Conservation (phyloP, 2,329 filamentous ascomycete species). For the Fusarium sp. region DNA sequence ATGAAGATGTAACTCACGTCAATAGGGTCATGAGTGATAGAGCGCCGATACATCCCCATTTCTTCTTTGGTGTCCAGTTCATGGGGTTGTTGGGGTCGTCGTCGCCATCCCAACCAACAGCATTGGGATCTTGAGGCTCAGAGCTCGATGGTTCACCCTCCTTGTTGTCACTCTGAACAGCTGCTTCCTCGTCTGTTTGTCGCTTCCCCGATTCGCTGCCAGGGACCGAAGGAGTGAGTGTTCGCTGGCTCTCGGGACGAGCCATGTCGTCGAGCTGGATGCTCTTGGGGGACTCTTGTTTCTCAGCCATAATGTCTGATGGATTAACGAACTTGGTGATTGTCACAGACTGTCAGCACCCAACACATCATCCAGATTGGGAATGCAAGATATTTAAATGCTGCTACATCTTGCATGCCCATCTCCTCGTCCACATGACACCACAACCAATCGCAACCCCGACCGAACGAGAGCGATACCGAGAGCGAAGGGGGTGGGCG, state of each 20-base stretch:
- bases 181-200: conserved; percentile 25
- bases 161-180: not conserved
- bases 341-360: not conserved
- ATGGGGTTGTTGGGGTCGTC: conserved; percentile 70
- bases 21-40: conserved; percentile 47
- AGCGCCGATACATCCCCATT: conserved; percentile 49
- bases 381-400: conserved; percentile 16
- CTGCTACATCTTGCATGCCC: not conserved
- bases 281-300: conserved; percentile 7
- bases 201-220: not conserved
- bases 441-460: not conserved
- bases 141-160: not conserved
- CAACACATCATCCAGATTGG: not conserved
- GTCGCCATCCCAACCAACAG: conserved; percentile 40
- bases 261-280: conserved; percentile 7
- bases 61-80: conserved; percentile 70
- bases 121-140: conserved; percentile 31
- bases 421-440: not conserved
- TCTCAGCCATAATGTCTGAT: conserved; percentile 17
- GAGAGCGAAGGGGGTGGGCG: not conserved
- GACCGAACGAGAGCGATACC: conserved; percentile 2
- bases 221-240: conserved; percentile 23
- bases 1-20: conserved; percentile 31
- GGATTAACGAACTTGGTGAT: not conserved
- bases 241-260: conserved; percentile 34